These are phyloP conservation scores for Phytophthora colocasiae DNA, from an alignment of 352 stramenopile genomes.

Conservation along the genomic window DNA sequence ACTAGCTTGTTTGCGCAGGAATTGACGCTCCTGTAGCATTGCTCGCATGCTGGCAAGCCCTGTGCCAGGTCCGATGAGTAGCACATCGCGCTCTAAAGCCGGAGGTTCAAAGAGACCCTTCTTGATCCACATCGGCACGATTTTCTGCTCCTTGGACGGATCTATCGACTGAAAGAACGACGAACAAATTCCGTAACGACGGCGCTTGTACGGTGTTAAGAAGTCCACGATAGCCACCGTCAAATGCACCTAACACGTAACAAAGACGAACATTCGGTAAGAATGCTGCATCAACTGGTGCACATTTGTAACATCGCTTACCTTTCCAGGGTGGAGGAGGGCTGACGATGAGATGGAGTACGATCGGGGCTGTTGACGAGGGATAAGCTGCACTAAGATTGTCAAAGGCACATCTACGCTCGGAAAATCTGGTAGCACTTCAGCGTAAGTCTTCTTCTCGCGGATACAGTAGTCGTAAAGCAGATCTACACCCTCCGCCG, in stretches of 20 bases:
- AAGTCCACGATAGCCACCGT: constrained; percentile 92
- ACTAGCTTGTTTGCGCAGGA: constrained; percentile 42
- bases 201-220: constrained; percentile 90
- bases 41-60: constrained; percentile 91
- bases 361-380: constrained; percentile 82
- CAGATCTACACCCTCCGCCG: constrained; percentile 88
- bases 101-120: constrained; percentile 80
- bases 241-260: constrained; percentile 61
- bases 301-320: constrained; percentile 19
- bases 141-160: constrained; percentile 38
- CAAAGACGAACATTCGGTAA: constrained; percentile 10
- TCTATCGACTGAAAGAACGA: constrained; percentile 75
- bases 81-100: constrained; percentile 52
- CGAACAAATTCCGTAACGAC: constrained; percentile 85
- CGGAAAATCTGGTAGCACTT: constrained; percentile 89
- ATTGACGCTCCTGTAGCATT: constrained; percentile 86
- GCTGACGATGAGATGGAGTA: constrained; percentile 94
- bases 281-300: not conserved
- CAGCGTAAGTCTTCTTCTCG: constrained; percentile 91
- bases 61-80: constrained; percentile 93
- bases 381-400: constrained; percentile 87
- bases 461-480: constrained; percentile 94
- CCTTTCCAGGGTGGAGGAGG: constrained; percentile 55
- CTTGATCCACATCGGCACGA: constrained; percentile 89
- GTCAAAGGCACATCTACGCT: constrained; percentile 73